A percentile compares a stretch with the other conserved stretches of the same genome.
phyloP scores from a whole-genome alignment of 2,329 filamentous ascomycete species.

The Drechslera avenae region DNA sequence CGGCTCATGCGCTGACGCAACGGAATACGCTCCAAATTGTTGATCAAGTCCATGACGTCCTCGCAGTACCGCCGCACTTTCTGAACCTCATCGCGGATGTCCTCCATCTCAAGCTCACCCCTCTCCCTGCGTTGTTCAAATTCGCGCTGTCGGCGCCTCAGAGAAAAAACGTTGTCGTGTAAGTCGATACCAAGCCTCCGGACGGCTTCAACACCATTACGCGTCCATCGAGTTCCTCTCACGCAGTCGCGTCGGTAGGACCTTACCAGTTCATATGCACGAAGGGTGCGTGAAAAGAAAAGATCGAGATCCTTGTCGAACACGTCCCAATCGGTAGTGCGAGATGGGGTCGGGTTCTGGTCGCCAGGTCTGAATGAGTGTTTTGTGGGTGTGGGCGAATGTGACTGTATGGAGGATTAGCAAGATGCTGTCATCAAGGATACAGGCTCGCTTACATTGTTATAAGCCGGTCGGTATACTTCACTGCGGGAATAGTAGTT shows the following conservation, averaged over 20 bases:
- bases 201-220: conserved; percentile 15
- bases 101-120: background rate
- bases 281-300: conserved; percentile 21
- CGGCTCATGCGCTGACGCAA: background rate
- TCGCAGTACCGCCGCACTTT: background rate
- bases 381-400: no score
- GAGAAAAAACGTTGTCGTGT: conserved; percentile 8
- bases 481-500: no score
- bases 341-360: no score
- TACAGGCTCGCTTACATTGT: no score
- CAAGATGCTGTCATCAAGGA: no score
- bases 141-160: conserved; percentile 10
- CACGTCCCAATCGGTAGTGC: no score
- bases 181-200: conserved; percentile 16
- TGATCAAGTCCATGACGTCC: background rate
- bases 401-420: no score
- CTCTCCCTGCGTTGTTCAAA: background rate
- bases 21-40: background rate
- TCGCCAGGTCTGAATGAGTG: no score
- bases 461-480: no score
- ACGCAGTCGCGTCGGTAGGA: conserved; percentile 20
- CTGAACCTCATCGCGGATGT: background rate
- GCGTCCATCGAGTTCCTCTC: conserved; percentile 26
- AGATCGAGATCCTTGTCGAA: conserved; percentile 7
- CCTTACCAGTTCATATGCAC: conserved; percentile 27